Evolutionary conservation across 176 grass and related monocot genomes (phyloP).

Genomic region (Hordeum vulgare): DNA sequence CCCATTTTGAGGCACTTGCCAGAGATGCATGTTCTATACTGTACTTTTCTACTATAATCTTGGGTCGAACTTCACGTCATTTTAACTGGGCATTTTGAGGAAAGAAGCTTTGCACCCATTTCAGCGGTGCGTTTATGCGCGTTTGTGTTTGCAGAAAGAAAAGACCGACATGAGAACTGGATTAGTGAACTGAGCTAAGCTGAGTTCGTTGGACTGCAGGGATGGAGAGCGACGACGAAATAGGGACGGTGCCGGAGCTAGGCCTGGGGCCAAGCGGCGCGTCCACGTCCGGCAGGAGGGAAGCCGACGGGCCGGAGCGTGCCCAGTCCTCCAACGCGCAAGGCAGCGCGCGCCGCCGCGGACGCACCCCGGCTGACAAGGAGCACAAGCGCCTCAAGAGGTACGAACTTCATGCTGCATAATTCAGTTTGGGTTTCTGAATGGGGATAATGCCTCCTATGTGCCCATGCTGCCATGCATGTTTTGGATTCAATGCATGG

Average conservation of each 20-base stretch:
- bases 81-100: not conserved
- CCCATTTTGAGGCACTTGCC: no score
- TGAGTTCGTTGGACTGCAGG: slow-evolving; percentile 17
- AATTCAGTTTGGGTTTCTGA: not conserved
- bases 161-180: not conserved
- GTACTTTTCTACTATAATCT: not conserved
- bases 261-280: slow-evolving; percentile 39
- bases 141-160: no score
- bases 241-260: slow-evolving; percentile 63
- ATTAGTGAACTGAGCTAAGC: not conserved
- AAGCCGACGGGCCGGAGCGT: slow-evolving; percentile 28
- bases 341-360: slow-evolving; percentile 33
- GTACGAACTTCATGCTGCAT: slow-evolving; percentile 17
- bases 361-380: slow-evolving; percentile 70
- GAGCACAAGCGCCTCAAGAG: slow-evolving; percentile 96
- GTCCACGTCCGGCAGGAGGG: slow-evolving; percentile 49
- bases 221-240: slow-evolving; percentile 83
- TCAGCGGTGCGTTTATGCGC: no score
- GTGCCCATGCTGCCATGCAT: not conserved
- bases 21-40: not conserved
- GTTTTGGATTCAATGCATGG: slow-evolving; percentile 21
- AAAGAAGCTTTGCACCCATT: not conserved
- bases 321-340: slow-evolving; percentile 44
- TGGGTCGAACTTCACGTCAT: no score
- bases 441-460: not conserved